Evolutionary conservation across 1,284 basidiomycete species (phyloP), one percentile per base, ranked within the genome.

Genomic region (Trametes pubescens): DNA sequence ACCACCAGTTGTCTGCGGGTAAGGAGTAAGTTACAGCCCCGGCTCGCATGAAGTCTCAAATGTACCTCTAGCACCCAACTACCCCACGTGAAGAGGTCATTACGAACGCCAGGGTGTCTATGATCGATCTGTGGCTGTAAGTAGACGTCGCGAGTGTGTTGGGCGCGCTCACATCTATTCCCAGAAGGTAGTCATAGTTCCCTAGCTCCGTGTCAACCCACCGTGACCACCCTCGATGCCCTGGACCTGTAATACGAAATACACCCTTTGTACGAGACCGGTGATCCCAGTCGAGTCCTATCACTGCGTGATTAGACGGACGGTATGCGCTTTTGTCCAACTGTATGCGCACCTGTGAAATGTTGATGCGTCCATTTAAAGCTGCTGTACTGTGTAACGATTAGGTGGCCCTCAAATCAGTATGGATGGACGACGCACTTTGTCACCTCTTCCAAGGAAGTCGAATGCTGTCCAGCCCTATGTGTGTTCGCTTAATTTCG

Each of bases 401-500:
- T 61, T 63, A 51, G 64, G 32, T 35, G 22, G 43, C 26, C 10
- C 43, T 2, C 29, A 4, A 37, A 38, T 5, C 5, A 4, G 16
- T 21, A 16, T 21, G 2, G 8, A 52, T 34, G 7, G 16, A 44
- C 16, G 43, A 26, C 55, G 65, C 71, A 92, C 92, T 79, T 94
- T 91, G 64, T 86, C 87, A 14, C 82, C 84, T 76, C 96, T 82
- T 37, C 90, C 92, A 8, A 87, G 81, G 75, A 96, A 98, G 68
- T 92, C 88, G 75, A 93, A 98, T 0, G 82, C 87, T 24, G 94
- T 96, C 94, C 95, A 97, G 0, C 88, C 93, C 86, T 93, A 32
- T 4, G 24, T 22, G n/a, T 29, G 35, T 56, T 51, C 43, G 51
- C 55, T 16, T 11, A 24, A 34, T 76, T 8, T 4, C 16, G 16